phyloP scores from a whole-genome alignment of 2,329 filamentous ascomycete genomes.

The Penicillium hordei region DNA sequence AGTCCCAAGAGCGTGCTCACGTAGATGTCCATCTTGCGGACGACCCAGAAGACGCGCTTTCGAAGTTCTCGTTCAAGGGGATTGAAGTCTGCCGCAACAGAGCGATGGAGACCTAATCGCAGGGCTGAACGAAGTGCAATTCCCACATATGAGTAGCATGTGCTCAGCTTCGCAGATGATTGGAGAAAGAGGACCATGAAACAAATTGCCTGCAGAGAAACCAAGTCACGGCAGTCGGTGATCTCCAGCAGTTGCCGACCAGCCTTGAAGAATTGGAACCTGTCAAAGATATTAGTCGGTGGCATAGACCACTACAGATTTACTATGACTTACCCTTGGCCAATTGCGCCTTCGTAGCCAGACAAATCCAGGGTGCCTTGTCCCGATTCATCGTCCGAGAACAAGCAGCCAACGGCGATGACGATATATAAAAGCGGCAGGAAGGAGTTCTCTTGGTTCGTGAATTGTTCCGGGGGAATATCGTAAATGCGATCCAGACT shows the following conservation, averaged over 20 bases:
- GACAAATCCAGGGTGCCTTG: conserved; percentile 46
- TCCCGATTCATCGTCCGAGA: conserved; percentile 57
- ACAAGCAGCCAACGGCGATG: conserved; percentile 72
- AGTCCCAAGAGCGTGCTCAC: conserved; percentile 52
- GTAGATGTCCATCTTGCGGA: conserved; percentile 53
- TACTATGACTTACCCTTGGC: conserved; percentile 53
- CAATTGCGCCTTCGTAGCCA: conserved; percentile 52
- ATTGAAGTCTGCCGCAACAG: conserved; percentile 66
- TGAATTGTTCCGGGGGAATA: conserved; percentile 61
- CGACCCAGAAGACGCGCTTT: conserved; percentile 60
- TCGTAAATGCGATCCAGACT: conserved; percentile 77
- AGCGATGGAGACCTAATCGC: conserved; percentile 74
- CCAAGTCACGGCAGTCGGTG: conserved; percentile 68
- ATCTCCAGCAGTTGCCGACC: conserved; percentile 64
- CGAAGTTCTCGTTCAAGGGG: conserved; percentile 72
- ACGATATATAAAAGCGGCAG: conserved; percentile 70
- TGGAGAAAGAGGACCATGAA: conserved; percentile 82
- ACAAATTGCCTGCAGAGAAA: conserved; percentile 70
- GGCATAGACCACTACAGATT: neutral
- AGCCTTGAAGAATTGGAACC: conserved; percentile 71
- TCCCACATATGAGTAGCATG: conserved; percentile 77
- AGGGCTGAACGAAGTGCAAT: conserved; percentile 74
- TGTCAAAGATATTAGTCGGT: conserved; percentile 33
- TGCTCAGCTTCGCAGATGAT: conserved; percentile 73
- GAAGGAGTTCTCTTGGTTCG: conserved; percentile 65